Conservation (phyloP, 257 asterid species). For the Solanum corneliomulleri region DNA sequence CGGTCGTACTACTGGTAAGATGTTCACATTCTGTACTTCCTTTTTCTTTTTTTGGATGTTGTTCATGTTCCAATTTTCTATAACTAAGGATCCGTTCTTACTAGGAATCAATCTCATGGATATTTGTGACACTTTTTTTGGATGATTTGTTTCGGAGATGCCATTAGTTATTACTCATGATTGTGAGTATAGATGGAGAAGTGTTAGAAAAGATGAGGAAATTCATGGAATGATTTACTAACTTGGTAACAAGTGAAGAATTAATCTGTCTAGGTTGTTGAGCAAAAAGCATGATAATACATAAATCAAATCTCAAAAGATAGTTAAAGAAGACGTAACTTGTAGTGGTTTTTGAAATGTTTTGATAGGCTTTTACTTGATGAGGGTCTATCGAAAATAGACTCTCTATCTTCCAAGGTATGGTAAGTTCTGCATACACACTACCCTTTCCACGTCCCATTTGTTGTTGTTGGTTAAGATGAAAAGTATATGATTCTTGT, state of each 20-base stretch:
- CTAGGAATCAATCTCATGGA: background rate
- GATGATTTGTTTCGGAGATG: background rate
- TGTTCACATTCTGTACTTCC: background rate
- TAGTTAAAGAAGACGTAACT: background rate
- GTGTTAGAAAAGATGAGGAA: background rate
- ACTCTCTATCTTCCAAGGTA: background rate
- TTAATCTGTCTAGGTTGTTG: background rate
- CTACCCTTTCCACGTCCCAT: background rate
- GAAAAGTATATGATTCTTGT: background rate
- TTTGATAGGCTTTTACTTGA: background rate
- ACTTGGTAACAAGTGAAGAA: background rate
- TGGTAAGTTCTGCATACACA: background rate
- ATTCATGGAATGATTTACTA: background rate
- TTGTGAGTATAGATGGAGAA: background rate
- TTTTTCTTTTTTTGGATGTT: background rate
- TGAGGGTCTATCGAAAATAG: background rate
- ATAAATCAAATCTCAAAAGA: background rate
- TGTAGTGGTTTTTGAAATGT: background rate
- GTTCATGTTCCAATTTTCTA: background rate
- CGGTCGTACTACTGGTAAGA: slow-evolving; percentile 2
- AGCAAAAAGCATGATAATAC: background rate
- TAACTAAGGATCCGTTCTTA: background rate
- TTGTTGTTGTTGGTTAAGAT: background rate
- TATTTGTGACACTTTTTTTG: background rate
- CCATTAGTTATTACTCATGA: background rate